Percentiles rank a stretch among this genome's conserved stretches.
These are phyloP conservation scores for Scutellaria baicalensis DNA, from an alignment of 257 asterid species.

Conservation along the genomic window DNA sequence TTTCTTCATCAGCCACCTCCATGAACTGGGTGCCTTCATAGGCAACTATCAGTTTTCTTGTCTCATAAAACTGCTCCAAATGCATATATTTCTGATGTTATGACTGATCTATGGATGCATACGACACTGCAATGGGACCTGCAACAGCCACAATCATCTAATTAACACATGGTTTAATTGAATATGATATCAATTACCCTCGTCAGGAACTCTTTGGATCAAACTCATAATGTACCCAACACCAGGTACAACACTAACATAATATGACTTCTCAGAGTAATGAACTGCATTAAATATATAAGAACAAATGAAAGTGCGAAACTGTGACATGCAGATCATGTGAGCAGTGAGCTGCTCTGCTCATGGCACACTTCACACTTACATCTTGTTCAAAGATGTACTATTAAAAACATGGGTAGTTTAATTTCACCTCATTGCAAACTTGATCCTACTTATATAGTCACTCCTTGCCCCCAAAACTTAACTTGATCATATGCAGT, in stretches of 20 bases:
- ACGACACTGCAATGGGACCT: not conserved
- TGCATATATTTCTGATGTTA: slow-evolving; percentile 2
- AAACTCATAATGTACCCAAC: not conserved
- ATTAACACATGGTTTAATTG: not conserved
- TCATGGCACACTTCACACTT: not conserved
- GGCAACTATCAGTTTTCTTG: slow-evolving; percentile 19
- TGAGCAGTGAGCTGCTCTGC: slow-evolving; percentile 3
- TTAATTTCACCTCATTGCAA: no score
- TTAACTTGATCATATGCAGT: not conserved
- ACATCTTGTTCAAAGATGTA: not conserved
- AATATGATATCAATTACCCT: not conserved
- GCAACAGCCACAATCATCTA: not conserved
- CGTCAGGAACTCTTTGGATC: not conserved
- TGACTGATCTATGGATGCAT: not conserved
- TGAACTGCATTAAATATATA: not conserved
- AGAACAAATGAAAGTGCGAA: not conserved
- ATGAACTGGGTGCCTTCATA: slow-evolving; percentile 63
- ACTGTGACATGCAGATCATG: slow-evolving; percentile 1
- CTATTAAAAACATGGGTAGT: no score
- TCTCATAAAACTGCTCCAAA: slow-evolving; percentile 37
- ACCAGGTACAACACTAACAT: not conserved
- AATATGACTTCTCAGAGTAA: not conserved
- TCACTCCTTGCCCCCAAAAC: no score
- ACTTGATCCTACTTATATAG: no score
- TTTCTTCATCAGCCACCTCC: slow-evolving; percentile 71